Evolutionary conservation across 306 rosid genomes (phyloP), one percentile per base, ranked within the genome.

Genomic region (Crotalaria pallida): DNA sequence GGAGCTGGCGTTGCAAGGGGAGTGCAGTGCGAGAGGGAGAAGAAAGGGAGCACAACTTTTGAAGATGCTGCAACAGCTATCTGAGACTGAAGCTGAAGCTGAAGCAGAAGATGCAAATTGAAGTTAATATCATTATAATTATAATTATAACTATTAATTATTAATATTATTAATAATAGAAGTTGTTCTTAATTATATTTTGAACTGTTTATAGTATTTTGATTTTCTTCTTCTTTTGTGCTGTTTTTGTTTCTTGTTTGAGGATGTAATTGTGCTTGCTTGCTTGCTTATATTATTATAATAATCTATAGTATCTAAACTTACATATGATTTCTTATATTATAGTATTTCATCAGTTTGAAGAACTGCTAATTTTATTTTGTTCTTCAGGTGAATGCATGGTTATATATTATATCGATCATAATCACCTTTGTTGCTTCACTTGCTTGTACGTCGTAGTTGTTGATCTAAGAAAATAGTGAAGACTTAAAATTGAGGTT

Each of bases 41-140:
- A 84, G 98, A 70, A 94, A 94, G 67, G 98, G 96, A 12, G 77
- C 75, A 8, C 92, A 83, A 61, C 78, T 94, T 21, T 69, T 94
- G 79, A 87, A 77, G 84, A 78, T 79, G 3, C 88, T 88, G 55
- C 72, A 66, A 7, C 58, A 47, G 3, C 68, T 71, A 2, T 58
- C 76, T 4, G 50, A 7, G 6, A 1, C 73, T 34, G 49, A 65
- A 10, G 0, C 47, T 65, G 43, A 45, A 10, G 0, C 73, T 34
- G 49, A 65, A 10, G 0, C 47, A 45, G 43, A 45, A 10, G 0
- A 40, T 8, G 8, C 0, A 5, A 26, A 0, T 15, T 16, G 8
- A 29, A 65, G 18, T 48, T 58, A 66, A 45, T 55, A 33, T 7
- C 13, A 41, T 41, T 0, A 41, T 41, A 40, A 12, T n/a, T n/a